Conservation (phyloP, 768 basidiomycete genomes). For the Stropharia rugosoannulata region DNA sequence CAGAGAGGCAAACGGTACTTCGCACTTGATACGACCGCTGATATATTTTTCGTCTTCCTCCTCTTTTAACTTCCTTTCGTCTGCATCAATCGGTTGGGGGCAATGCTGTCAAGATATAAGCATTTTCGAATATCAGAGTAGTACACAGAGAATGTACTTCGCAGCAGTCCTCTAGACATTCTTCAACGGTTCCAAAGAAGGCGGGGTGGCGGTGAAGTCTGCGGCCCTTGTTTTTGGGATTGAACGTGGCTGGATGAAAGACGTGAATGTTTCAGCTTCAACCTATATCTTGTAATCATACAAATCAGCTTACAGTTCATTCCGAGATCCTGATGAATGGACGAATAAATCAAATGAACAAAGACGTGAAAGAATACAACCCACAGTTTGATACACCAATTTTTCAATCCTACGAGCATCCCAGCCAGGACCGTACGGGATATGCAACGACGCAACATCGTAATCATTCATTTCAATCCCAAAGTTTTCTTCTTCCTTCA, state of each 20-base stretch:
- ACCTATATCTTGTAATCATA: not conserved
- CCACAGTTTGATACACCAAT: conserved; percentile 33
- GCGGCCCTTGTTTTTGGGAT: conserved; percentile 60
- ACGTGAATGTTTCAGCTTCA: not conserved
- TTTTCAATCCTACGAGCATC: conserved; percentile 56
- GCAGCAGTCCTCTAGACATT: conserved; percentile 62
- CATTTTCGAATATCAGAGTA: not conserved
- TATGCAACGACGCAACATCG: conserved; percentile 53
- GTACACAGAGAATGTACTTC: conserved; percentile 36
- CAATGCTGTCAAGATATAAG: conserved; percentile 41
- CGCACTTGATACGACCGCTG: conserved; percentile 50
- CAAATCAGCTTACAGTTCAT: conserved; percentile 47
- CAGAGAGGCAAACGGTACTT: not conserved
- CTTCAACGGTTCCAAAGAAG: conserved; percentile 57
- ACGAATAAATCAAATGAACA: not conserved
- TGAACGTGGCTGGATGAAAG: conserved; percentile 47
- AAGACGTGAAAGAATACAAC: not conserved
- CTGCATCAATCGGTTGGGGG: conserved; percentile 52
- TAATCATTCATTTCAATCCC: conserved; percentile 59
- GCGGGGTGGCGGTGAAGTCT: conserved; percentile 63
- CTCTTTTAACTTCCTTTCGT: conserved; percentile 50
- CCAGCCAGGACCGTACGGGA: conserved; percentile 66
- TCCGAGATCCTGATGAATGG: conserved; percentile 43
- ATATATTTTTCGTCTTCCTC: conserved; percentile 55
- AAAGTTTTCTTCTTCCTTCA: conserved; percentile 43